Evolutionary conservation across 768 basidiomycete species (phyloP), one percentile per base, ranked within the genome.

Genomic region (Psilocybe cubensis): DNA sequence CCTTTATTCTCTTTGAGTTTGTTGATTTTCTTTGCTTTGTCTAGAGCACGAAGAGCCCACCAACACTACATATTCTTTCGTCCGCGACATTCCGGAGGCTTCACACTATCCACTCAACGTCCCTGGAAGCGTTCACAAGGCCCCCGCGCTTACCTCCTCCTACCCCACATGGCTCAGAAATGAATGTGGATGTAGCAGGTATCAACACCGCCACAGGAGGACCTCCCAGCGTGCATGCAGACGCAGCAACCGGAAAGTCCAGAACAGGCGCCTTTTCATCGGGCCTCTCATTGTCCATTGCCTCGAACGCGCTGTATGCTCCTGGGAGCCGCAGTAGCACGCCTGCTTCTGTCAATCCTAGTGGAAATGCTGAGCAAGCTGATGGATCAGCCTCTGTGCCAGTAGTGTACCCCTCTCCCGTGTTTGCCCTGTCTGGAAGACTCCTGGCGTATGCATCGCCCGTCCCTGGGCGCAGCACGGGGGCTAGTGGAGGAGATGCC

Each of bases 391-490:
- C n/a, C n/a, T n/a, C n/a, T n/a, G n/a, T n/a, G n/a, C n/a, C n/a
- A n/a, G n/a, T 40, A 12, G 56, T 58, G 18, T 52, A 61, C 28
- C 77, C 77, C 1, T 70, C 62, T 18, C 83, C 89, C 1, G 70
- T 88, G 9, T 89, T 83, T 66, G 76, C 86, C 3, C 74, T 88
- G n/a, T 85, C 85, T 12, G 70, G 77, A 31, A 85, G 88, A 9
- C 80, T 92, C 21, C 75, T 91, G 14, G 88, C 85, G 3, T 89
- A 81, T 61, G 79, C 82, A 7, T 69, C 67, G 0, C 60, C 68
- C 1, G 52, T 55, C 1, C 52, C 57, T 21, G 51, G 60, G 2
- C 41, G n/a, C n/a, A n/a, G n/a, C n/a, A n/a, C n/a, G n/a, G n/a
- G n/a, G n/a, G n/a, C n/a, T n/a, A n/a, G n/a, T n/a, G n/a, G 55